Percentiles rank a stretch among this genome's conserved stretches.
These are phyloP conservation scores for Pisolithus microcarpus DNA, from an alignment of 768 basidiomycete genomes.

Conservation along the genomic window DNA sequence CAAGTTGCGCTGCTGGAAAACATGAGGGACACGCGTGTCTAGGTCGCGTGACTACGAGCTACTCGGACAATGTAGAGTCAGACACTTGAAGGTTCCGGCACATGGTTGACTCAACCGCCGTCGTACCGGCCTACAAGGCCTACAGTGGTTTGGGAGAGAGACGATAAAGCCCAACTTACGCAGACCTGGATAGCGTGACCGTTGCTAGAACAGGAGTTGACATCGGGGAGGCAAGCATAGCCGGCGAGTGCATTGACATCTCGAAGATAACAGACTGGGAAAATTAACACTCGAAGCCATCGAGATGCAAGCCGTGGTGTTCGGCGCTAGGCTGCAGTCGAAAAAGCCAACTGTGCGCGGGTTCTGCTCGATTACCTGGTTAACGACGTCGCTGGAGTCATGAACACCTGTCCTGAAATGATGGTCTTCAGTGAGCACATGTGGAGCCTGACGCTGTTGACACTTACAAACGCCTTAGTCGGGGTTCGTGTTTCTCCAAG, in stretches of 20 bases:
- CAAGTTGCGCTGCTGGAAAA: no score
- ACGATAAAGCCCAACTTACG: conserved; percentile 11
- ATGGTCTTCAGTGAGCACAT: neutral
- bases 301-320: conserved; percentile 14
- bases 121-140: neutral
- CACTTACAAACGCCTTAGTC: neutral
- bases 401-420: conserved; percentile 24
- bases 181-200: conserved; percentile 24
- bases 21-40: no score
- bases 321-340: conserved; percentile 23
- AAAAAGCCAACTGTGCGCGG: conserved; percentile 26
- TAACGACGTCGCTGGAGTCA: conserved; percentile 22
- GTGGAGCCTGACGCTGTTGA: neutral
- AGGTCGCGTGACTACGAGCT: no score
- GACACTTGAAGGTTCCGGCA: neutral
- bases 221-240: conserved; percentile 21
- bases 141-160: no score
- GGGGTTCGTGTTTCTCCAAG: no score
- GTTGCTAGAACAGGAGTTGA: conserved; percentile 19
- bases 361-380: conserved; percentile 25
- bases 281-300: neutral
- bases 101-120: neutral
- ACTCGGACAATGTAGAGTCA: no score
- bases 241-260: neutral
- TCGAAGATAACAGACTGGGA: neutral